Conservation (phyloP, 2,329 filamentous ascomycete species). For the Lecanicillium sp. region DNA sequence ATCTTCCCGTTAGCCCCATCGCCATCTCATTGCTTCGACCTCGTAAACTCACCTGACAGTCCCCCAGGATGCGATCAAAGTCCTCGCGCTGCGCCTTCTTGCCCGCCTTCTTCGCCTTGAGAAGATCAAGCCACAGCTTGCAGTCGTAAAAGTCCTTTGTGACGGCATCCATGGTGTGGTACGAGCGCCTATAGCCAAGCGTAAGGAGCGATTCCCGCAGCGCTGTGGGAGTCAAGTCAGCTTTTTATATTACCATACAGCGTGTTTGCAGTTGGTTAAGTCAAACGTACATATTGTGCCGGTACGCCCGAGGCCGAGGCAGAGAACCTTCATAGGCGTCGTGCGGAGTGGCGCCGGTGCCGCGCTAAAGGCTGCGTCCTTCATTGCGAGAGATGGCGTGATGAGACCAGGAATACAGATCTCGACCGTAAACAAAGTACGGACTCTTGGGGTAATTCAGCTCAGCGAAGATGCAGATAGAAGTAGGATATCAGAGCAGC, state of each 20-base stretch:
- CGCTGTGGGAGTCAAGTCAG: not conserved
- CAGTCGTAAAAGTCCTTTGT: not conserved
- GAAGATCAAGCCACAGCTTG: constrained; percentile 9
- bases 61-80: constrained; percentile 1
- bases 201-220: constrained; percentile 4
- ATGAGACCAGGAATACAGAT: too few species aligned
- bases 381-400: too few species aligned
- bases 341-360: constrained; percentile 6
- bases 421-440: too few species aligned
- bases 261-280: too few species aligned
- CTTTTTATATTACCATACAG: too few species aligned
- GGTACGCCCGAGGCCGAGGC: constrained; percentile 6
- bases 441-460: too few species aligned
- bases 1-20: too few species aligned
- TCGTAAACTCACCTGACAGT: constrained; percentile 7
- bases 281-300: constrained; percentile 6
- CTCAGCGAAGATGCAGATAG: too few species aligned
- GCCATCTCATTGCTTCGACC: not conserved
- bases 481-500: too few species aligned
- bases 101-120: not conserved
- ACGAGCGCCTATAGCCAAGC: constrained; percentile 6
- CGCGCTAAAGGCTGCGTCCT: too few species aligned
- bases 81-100: not conserved
- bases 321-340: constrained; percentile 11
- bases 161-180: constrained; percentile 1